Evolutionary conservation across 75 land plant species (phyloP).

Genomic region (Isoetes taiwanensis): DNA sequence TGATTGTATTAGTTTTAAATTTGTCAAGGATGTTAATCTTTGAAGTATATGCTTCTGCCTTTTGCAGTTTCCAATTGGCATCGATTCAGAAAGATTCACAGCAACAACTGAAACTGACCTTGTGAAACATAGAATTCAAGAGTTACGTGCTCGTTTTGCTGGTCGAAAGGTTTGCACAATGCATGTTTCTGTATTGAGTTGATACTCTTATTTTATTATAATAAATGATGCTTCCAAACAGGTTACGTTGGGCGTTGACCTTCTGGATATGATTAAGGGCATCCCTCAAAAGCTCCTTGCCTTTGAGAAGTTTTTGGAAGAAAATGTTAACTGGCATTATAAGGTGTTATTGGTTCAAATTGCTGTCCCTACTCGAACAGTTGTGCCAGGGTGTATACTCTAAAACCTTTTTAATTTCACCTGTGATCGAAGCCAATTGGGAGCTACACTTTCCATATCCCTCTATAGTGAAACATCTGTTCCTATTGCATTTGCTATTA

Average conservation of each 20-base stretch:
- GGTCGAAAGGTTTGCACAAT: conserved; percentile 60
- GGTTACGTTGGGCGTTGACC: conserved; percentile 99
- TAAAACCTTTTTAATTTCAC: too few relatives aligned
- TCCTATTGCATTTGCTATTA: too few relatives aligned
- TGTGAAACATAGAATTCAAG: conserved; percentile 62
- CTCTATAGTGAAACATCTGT: too few relatives aligned
- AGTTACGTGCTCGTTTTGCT: conserved; percentile 58
- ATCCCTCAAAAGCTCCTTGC: conserved; percentile 97
- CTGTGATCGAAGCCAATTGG: too few relatives aligned
- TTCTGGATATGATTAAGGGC: conserved; percentile 97
- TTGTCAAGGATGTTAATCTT: too few relatives aligned
- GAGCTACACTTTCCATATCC: too few relatives aligned
- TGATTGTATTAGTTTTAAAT: not conserved
- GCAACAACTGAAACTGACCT: conserved; percentile 59
- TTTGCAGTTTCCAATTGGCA: conserved; percentile 92
- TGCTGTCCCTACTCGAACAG: conserved; percentile 98
- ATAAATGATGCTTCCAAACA: conserved; percentile 9
- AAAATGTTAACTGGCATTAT: conserved; percentile 77
- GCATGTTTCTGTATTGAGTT: not conserved
- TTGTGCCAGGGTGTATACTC: conserved; percentile 88
- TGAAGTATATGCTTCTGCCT: too few relatives aligned
- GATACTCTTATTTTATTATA: conserved; percentile 6
- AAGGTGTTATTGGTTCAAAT: conserved; percentile 93
- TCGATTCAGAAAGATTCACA: conserved; percentile 82
- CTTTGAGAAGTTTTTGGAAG: conserved; percentile 97